Conservation (phyloP, 768 basidiomycete genomes). For the Boletus rex-veris region DNA sequence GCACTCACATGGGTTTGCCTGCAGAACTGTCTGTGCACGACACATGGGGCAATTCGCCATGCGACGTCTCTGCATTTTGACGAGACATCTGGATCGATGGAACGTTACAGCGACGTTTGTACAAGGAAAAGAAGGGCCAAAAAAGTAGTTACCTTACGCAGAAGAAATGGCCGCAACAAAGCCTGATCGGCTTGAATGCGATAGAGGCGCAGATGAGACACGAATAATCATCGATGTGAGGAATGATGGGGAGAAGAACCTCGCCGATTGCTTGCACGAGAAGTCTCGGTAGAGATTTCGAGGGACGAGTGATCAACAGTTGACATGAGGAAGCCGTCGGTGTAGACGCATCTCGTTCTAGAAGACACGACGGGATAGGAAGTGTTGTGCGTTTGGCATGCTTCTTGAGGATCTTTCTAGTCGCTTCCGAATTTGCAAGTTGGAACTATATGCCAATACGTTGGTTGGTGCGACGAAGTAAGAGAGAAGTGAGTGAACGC, state of each 20-base stretch:
- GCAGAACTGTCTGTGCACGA: constrained; percentile 69
- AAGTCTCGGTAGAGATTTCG: constrained; percentile 51
- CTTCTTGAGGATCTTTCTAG: constrained; percentile 91
- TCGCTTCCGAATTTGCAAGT: constrained; percentile 81
- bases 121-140: neutral
- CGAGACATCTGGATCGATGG: constrained; percentile 50
- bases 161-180: constrained; percentile 77
- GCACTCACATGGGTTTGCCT: constrained; percentile 70
- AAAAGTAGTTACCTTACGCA: constrained; percentile 51
- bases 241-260: constrained; percentile 76
- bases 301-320: constrained; percentile 21
- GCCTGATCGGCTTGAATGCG: constrained; percentile 88
- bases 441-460: constrained; percentile 53
- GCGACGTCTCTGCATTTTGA: constrained; percentile 86
- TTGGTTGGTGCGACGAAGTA: neutral
- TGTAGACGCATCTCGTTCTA: constrained; percentile 16
- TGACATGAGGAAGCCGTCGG: constrained; percentile 26
- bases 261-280: constrained; percentile 82
- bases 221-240: constrained; percentile 77
- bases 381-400: constrained; percentile 87
- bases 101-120: neutral
- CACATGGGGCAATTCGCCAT: constrained; percentile 82
- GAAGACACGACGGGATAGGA: constrained; percentile 46
- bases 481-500: neutral
- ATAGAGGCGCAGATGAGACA: constrained; percentile 87